Conservation (phyloP, 2,329 filamentous ascomycete species). For the Alternaria triticina region DNA sequence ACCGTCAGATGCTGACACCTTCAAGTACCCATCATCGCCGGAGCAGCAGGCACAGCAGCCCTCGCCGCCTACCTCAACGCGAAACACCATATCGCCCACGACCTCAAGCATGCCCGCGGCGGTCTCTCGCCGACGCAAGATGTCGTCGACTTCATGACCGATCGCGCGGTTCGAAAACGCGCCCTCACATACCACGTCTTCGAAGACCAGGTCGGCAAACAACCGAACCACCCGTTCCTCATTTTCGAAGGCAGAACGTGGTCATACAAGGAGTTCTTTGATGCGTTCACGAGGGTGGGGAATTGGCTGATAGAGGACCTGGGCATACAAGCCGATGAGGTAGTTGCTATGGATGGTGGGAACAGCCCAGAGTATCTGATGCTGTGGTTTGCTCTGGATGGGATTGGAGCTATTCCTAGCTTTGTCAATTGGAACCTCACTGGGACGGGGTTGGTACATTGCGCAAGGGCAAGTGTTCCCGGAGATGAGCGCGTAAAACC, state of each 20-base stretch:
- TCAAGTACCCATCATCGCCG: slow-evolving; percentile 37
- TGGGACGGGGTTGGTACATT: slow-evolving; percentile 44
- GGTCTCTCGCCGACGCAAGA: slow-evolving; percentile 25
- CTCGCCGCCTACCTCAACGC: slow-evolving; percentile 47
- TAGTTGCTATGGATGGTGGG: slow-evolving; percentile 46
- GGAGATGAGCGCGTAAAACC: slow-evolving; percentile 18
- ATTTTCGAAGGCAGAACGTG: slow-evolving; percentile 46
- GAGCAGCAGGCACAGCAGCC: slow-evolving; percentile 35
- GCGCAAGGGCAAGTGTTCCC: slow-evolving; percentile 44
- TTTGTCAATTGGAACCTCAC: slow-evolving; percentile 49
- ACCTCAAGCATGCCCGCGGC: slow-evolving; percentile 27
- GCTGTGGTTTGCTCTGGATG: slow-evolving; percentile 48
- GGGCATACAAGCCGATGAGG: slow-evolving; percentile 35
- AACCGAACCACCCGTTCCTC: slow-evolving; percentile 40
- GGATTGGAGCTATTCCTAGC: slow-evolving; percentile 39
- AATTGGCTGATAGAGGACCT: slow-evolving; percentile 49
- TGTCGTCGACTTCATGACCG: slow-evolving; percentile 24
- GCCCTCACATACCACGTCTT: slow-evolving; percentile 40
- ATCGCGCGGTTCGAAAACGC: slow-evolving; percentile 25
- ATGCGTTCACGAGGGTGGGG: slow-evolving; percentile 32
- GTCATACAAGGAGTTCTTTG: slow-evolving; percentile 44
- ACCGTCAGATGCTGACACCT: neutral
- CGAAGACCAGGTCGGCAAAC: slow-evolving; percentile 47
- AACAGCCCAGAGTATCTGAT: slow-evolving; percentile 47
- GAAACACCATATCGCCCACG: slow-evolving; percentile 41